Conservation (phyloP, 495 filamentous ascomycete species). For the Astrothelium macrocarpum region DNA sequence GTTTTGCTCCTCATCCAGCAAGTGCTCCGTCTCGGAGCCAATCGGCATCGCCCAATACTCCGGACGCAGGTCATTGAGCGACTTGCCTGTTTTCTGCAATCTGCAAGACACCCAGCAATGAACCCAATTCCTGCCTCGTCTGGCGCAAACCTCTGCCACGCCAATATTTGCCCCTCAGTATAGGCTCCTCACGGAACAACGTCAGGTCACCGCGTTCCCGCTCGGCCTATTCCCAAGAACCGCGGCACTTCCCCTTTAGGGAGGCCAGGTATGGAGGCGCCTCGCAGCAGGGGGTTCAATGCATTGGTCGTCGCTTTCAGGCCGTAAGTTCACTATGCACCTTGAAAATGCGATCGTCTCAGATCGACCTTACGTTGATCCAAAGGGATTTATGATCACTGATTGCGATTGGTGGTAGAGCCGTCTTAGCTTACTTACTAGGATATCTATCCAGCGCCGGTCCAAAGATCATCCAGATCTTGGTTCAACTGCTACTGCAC, state of each 20-base stretch:
- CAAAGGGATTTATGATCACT: neutral
- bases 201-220: neutral
- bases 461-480: constrained; percentile 4
- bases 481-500: neutral
- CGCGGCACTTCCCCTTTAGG: neutral
- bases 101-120: neutral
- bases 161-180: neutral
- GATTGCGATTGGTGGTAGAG: neutral
- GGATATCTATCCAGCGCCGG: constrained; percentile 4
- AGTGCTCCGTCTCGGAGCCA: neutral
- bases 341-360: neutral
- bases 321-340: constrained; percentile 2
- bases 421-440: constrained; percentile 7
- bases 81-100: neutral
- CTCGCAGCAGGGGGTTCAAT: neutral
- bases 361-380: neutral
- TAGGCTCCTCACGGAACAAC: neutral
- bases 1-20: neutral
- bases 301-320: neutral
- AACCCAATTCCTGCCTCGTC: neutral
- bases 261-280: neutral
- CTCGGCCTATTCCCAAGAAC: neutral
- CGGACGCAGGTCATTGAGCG: neutral
- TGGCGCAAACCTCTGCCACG: neutral
- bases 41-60: neutral